Evolutionary conservation across 768 basidiomycete species (phyloP).

Genomic region (Fibroporia radiculosa): DNA sequence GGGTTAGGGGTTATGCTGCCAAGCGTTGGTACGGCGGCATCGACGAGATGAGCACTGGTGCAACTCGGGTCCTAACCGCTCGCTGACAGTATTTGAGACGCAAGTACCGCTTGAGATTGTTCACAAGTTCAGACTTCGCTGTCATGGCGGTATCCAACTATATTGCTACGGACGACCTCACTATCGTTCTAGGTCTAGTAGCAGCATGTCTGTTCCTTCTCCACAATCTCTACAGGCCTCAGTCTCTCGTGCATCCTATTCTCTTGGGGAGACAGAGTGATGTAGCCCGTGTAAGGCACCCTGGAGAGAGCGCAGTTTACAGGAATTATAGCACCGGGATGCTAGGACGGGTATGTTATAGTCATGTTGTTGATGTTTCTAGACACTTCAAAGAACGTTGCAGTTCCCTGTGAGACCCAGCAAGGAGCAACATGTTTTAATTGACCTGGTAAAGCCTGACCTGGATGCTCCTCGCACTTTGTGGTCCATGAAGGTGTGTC

Average conservation of each 20-base stretch:
- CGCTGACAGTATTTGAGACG: too few species aligned
- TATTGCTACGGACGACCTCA: slow-evolving; percentile 71
- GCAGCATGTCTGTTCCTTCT: slow-evolving; percentile 71
- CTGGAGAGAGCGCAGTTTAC: slow-evolving; percentile 80
- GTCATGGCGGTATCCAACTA: slow-evolving; percentile 43
- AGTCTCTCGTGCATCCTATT: slow-evolving; percentile 88
- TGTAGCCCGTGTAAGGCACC: slow-evolving; percentile 71
- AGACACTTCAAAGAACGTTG: not conserved
- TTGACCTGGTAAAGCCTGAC: slow-evolving; percentile 62
- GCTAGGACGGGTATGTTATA: slow-evolving; percentile 60
- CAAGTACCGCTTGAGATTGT: not conserved
- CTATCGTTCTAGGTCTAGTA: slow-evolving; percentile 68
- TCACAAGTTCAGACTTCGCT: not conserved
- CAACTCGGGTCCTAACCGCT: too few species aligned
- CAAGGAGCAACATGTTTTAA: slow-evolving; percentile 61
- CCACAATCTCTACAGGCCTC: slow-evolving; percentile 72
- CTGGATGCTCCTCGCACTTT: slow-evolving; percentile 62
- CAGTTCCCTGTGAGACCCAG: slow-evolving; percentile 70
- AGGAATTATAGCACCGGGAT: slow-evolving; percentile 85
- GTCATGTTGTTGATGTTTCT: slow-evolving; percentile 9
- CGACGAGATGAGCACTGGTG: too few species aligned
- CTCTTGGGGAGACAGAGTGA: slow-evolving; percentile 90
- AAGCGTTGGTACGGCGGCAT: too few species aligned
- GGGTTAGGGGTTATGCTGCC: slow-evolving; percentile 4
- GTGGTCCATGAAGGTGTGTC: slow-evolving; percentile 67